A percentile compares a stretch with the other conserved stretches of the same genome.
Conservation (phyloP, 345 rosid species). For the Pugionium cornutum region DNA sequence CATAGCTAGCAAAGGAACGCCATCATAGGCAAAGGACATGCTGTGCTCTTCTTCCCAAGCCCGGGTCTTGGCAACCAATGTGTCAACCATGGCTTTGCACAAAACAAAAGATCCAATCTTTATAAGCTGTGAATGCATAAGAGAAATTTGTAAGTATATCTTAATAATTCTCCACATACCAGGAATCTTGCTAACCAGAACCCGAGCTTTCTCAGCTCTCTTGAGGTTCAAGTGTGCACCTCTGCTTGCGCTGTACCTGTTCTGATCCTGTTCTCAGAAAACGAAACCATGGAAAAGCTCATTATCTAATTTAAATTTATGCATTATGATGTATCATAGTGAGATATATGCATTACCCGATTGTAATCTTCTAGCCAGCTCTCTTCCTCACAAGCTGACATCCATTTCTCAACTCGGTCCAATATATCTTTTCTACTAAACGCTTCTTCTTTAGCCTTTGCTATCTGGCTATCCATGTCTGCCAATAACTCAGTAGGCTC, state of each 20-base stretch:
- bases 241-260: constrained; percentile 93
- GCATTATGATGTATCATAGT: constrained; percentile 10
- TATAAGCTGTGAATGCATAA: constrained; percentile 13
- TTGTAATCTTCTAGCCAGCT: constrained; percentile 99
- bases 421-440: constrained; percentile 90
- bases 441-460: constrained; percentile 85
- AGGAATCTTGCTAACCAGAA: constrained; percentile 94
- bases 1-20: constrained; percentile 97
- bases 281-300: constrained; percentile 9
- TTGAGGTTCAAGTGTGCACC: constrained; percentile 99
- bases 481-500: constrained; percentile 93
- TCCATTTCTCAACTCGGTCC: constrained; percentile 99
- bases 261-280: constrained; percentile 75
- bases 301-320: constrained; percentile 5
- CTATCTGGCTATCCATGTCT: constrained; percentile 91
- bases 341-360: constrained; percentile 52
- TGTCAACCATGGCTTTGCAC: constrained; percentile 73
- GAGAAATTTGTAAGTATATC: constrained; percentile 1
- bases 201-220: constrained; percentile 94
- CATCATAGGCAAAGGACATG: constrained; percentile 76
- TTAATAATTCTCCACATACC: constrained; percentile 47
- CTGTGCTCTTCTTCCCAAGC: constrained; percentile 92
- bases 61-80: constrained; percentile 81
- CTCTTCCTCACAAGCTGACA: constrained; percentile 99
- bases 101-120: constrained; percentile 12